phyloP scores from a whole-genome alignment of 805 yeast genomes.

The Saccharomycopsis oosterbeekiorum region DNA sequence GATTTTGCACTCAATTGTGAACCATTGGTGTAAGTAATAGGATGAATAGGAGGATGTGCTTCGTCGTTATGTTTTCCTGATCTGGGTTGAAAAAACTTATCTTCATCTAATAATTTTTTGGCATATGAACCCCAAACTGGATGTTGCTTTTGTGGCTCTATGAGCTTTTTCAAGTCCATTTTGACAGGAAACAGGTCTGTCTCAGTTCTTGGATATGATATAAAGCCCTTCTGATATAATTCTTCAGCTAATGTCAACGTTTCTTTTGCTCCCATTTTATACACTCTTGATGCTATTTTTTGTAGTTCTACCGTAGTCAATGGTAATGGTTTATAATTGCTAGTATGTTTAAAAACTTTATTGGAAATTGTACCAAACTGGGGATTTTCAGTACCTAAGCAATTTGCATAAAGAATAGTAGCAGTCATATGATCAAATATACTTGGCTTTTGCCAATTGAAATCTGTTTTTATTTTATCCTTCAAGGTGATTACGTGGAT shows the following conservation, averaged over 20 bases:
- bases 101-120: slow-evolving; percentile 28
- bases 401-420: slow-evolving; percentile 54
- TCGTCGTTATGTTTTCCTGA: slow-evolving; percentile 80
- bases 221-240: slow-evolving; percentile 73
- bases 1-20: slow-evolving; percentile 33
- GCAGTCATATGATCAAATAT: slow-evolving; percentile 67
- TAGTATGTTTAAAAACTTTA: slow-evolving; percentile 51
- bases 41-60: slow-evolving; percentile 98
- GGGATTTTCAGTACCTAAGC: slow-evolving; percentile 33
- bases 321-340: slow-evolving; percentile 79
- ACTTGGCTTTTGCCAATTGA: slow-evolving; percentile 65
- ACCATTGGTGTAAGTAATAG: slow-evolving; percentile 42
- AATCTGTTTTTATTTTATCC: slow-evolving; percentile 26
- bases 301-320: slow-evolving; percentile 91
- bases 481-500: slow-evolving; percentile 45
- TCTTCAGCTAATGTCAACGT: slow-evolving; percentile 75
- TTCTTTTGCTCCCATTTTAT: slow-evolving; percentile 71
- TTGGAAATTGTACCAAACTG: slow-evolving; percentile 38
- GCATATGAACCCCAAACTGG: slow-evolving; percentile 71
- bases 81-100: slow-evolving; percentile 56
- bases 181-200: slow-evolving; percentile 75
- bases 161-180: slow-evolving; percentile 58
- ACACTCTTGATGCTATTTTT: slow-evolving; percentile 65
- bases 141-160: slow-evolving; percentile 50
- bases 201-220: slow-evolving; percentile 96